Conservation (phyloP, 768 basidiomycete species). For the Lepiota brunneoincarnata region DNA sequence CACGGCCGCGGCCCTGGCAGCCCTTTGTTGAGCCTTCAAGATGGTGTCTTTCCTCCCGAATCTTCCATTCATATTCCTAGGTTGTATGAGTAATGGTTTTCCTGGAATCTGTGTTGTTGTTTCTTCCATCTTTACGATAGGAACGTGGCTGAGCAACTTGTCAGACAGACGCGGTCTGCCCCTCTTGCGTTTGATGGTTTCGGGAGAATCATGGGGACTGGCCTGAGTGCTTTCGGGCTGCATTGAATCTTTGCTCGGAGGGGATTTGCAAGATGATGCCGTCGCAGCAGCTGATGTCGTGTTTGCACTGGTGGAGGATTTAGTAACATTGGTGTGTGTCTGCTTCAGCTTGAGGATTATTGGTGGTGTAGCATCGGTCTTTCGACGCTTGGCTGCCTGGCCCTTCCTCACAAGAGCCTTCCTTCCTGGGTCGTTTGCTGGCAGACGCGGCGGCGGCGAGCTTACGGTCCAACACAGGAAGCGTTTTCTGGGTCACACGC, state of each 20-base stretch:
- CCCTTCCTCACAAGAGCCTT: conserved; percentile 24
- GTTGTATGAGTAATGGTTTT: conserved; percentile 48
- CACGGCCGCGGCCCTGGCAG: conserved; percentile 5
- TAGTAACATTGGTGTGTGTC: conserved; percentile 18
- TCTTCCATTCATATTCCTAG: conserved; percentile 60
- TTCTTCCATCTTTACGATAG: conserved; percentile 25
- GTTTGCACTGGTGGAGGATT: conserved; percentile 9
- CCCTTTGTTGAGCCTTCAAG: conserved; percentile 34
- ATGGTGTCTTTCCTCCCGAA: conserved; percentile 57
- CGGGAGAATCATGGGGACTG: conserved; percentile 2
- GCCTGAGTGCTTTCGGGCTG: conserved; percentile 7
- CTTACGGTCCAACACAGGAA: conserved; percentile 54
- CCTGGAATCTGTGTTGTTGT: conserved; percentile 32
- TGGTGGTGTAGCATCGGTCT: conserved; percentile 32
- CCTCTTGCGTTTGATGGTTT: conserved; percentile 35
- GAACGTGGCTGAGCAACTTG: conserved; percentile 20
- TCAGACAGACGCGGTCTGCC: conserved; percentile 37
- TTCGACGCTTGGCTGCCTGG: conserved; percentile 43
- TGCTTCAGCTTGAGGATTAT: conserved; percentile 23
- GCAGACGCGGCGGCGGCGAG: conserved; percentile 36
- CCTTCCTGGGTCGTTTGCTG: conserved; percentile 28
- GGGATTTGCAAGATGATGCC: neutral
- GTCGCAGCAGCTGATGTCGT: conserved; percentile 11
- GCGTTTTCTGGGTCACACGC: conserved; percentile 49
- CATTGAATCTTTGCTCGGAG: neutral